A percentile compares a stretch with the other conserved stretches of the same genome.
Evolutionary conservation across 192 early-diverging fungal genomes (phyloP).

Genomic region (Backusella tarrabulga): DNA sequence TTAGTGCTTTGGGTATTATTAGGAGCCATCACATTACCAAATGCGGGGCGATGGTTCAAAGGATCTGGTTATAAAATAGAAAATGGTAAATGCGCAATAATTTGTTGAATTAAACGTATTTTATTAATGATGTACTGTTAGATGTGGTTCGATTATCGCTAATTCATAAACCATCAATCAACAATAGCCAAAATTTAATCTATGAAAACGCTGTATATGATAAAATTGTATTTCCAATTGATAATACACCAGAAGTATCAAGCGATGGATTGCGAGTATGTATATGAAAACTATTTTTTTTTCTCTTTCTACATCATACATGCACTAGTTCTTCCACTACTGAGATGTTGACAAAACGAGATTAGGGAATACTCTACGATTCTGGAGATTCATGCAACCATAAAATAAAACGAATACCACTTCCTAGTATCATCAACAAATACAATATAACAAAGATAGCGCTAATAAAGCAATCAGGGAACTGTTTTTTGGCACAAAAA

Average conservation of each 20-base stretch:
- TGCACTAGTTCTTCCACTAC: background rate
- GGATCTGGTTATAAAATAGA: background rate
- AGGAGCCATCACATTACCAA: constrained; percentile 18
- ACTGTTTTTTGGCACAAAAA: constrained; percentile 19
- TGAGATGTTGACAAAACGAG: background rate
- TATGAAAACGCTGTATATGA: background rate
- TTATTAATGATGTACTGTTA: background rate
- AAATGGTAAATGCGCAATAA: background rate
- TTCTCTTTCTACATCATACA: background rate
- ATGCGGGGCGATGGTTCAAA: constrained; percentile 17
- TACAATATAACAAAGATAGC: constrained; percentile 14
- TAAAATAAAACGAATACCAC: background rate
- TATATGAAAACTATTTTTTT: background rate
- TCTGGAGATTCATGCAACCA: constrained; percentile 12
- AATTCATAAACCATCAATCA: background rate
- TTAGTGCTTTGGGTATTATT: constrained; percentile 12
- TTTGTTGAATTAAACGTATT: background rate
- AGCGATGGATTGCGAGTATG: background rate
- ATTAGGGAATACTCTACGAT: constrained; percentile 22
- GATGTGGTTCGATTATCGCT: background rate
- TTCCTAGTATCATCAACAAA: background rate
- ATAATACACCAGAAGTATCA: background rate
- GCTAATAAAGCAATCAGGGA: constrained; percentile 3
- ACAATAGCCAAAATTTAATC: background rate
- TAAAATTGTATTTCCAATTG: background rate